Evolutionary conservation across 495 filamentous ascomycete species (phyloP), one percentile per base, ranked within the genome.

Genomic region (Cairneyella variabilis): DNA sequence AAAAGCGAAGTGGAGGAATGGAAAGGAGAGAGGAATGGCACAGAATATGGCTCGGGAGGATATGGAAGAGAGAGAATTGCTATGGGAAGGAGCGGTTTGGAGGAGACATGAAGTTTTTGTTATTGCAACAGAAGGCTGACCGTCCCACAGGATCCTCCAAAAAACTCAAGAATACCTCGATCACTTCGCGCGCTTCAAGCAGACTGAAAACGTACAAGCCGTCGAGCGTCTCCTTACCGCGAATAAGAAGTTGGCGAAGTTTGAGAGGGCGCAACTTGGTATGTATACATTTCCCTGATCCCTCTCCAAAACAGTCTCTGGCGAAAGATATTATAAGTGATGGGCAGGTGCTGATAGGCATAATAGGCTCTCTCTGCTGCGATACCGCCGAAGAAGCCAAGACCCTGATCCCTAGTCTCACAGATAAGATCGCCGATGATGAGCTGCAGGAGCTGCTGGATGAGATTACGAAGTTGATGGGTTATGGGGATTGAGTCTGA

Each of bases 181-280:
- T 57, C 82, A 86, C 18, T 97, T 97, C 73, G 87, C 91, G 10
- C 87, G 91, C 12, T 97, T 97, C 77, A 95, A 95, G 74, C 82
- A 90, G 55, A 89, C 89, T 65, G 90, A 97, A 70, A 92, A 89
- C 54, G 90, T 96, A 53, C 88, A 95, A 71, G 89, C 89, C 10
- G 89, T 97, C 30, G 92, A 96, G 69, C 78, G 86, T 7, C 71
- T 96, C 48, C 72, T 96, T 52, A 83, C 84, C 51, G 76, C 82
- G 32, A 84, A 87, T 59, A 83, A 84, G 51, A 84, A 91, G 64
- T 70, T 98, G 60, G 86, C 86, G 64, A 85, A 88, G 66, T 97
- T 97, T 64, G 93, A 98, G 79, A 79, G 87, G 60, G 89, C 89
- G 38, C 91, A 97, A 75, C 77, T 98, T 49, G 92, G 92, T 96